These are phyloP conservation scores for Apiospora marii DNA, from an alignment of 2,329 filamentous ascomycete species.

Conservation along the genomic window DNA sequence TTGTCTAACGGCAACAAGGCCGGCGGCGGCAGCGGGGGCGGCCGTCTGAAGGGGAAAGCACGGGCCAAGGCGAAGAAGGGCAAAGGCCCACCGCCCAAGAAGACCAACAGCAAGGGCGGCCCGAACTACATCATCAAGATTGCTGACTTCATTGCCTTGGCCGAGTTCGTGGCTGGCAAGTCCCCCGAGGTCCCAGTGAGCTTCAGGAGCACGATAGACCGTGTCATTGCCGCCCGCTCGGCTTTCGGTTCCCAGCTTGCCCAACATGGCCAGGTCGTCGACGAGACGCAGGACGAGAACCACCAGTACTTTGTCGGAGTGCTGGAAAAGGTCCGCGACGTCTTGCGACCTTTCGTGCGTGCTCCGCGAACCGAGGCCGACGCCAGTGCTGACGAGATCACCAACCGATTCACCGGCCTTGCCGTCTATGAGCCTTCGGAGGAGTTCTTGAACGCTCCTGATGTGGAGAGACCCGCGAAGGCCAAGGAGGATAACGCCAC, in stretches of 20 bases:
- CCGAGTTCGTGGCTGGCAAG: conserved; percentile 45
- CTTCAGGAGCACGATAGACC: conserved; percentile 44
- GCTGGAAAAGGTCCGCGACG: conserved; percentile 44
- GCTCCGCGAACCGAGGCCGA: neutral
- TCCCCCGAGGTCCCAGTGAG: conserved; percentile 39
- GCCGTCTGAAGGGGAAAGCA: conserved; percentile 41
- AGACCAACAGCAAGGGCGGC: neutral
- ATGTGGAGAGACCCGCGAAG: conserved; percentile 34
- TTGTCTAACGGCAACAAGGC: conserved; percentile 10
- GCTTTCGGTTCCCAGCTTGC: conserved; percentile 37
- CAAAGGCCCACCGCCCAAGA: neutral
- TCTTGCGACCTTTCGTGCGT: conserved; percentile 37
- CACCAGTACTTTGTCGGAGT: conserved; percentile 46
- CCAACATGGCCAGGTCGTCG: conserved; percentile 28
- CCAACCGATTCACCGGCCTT: conserved; percentile 48
- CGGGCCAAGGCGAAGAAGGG: conserved; percentile 35
- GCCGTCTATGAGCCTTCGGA: conserved; percentile 48
- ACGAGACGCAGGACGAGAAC: conserved; percentile 36
- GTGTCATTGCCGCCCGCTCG: conserved; percentile 46
- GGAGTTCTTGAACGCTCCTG: conserved; percentile 44
- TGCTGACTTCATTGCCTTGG: conserved; percentile 48
- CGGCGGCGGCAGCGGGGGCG: neutral
- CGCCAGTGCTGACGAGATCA: conserved; percentile 25
- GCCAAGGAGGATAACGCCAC: conserved; percentile 30
- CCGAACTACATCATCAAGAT: conserved; percentile 46